Percentiles rank a stretch among this genome's conserved stretches.
Conservation (phyloP, 257 asterid genomes). For the Nyctanthes arbortristis region DNA sequence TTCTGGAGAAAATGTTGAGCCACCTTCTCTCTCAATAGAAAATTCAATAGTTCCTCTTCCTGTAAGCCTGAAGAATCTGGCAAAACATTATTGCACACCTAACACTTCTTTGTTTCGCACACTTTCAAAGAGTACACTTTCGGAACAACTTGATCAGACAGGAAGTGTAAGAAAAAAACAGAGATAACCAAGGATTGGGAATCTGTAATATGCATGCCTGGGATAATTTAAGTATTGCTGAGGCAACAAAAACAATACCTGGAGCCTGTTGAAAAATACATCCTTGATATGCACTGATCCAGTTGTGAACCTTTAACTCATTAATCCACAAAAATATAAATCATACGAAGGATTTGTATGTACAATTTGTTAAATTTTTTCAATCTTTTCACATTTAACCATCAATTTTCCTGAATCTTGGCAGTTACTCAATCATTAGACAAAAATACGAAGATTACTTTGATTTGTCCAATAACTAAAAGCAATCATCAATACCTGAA, state of each 20-base stretch:
- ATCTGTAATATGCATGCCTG: slow-evolving; percentile 66
- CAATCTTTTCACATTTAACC: background rate
- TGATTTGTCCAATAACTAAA: slow-evolving; percentile 13
- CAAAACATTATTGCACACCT: slow-evolving; percentile 25
- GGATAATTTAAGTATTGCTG: slow-evolving; percentile 70
- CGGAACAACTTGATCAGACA: background rate
- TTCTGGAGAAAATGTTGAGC: slow-evolving; percentile 82
- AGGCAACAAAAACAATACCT: slow-evolving; percentile 92
- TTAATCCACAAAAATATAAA: slow-evolving; percentile 24
- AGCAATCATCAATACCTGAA: slow-evolving; percentile 62
- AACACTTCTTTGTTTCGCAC: slow-evolving; percentile 2
- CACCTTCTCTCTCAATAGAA: slow-evolving; percentile 81
- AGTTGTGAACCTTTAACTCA: slow-evolving; percentile 32
- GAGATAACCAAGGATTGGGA: slow-evolving; percentile 13
- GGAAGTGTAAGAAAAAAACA: background rate
- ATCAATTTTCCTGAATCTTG: background rate
- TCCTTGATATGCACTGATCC: slow-evolving; percentile 38
- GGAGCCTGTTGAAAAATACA: slow-evolving; percentile 88
- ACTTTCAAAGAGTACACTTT: slow-evolving; percentile 6
- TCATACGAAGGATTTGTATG: slow-evolving; percentile 10
- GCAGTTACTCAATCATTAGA: background rate
- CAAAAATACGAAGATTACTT: slow-evolving; percentile 13
- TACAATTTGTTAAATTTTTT: slow-evolving; percentile 2
- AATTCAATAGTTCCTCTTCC: slow-evolving; percentile 97
- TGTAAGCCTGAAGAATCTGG: slow-evolving; percentile 63